phyloP scores from a whole-genome alignment of 2,329 filamentous ascomycete genomes.

The Aspergillus awamori region DNA sequence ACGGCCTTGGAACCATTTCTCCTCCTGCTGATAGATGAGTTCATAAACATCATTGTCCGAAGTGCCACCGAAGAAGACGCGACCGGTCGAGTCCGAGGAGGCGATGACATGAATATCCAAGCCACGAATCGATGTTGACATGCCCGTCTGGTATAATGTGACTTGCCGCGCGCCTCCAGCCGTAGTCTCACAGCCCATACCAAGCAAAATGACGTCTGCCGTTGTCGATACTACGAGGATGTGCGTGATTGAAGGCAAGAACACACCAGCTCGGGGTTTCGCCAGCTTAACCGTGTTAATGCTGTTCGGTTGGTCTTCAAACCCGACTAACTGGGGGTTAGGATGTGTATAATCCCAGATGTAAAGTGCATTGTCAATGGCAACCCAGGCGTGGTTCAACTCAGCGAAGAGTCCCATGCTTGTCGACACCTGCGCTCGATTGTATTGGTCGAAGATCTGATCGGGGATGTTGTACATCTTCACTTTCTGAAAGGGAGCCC shows the following conservation, averaged over 20 bases:
- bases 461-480: slow-evolving; percentile 90
- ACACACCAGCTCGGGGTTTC: slow-evolving; percentile 81
- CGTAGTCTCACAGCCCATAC: slow-evolving; percentile 69
- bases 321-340: slow-evolving; percentile 89
- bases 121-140: slow-evolving; percentile 76
- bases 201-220: slow-evolving; percentile 82
- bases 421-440: slow-evolving; percentile 83
- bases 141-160: slow-evolving; percentile 82
- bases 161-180: slow-evolving; percentile 71
- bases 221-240: slow-evolving; percentile 87
- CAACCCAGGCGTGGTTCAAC: slow-evolving; percentile 92
- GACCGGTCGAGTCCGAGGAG: slow-evolving; percentile 75
- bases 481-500: slow-evolving; percentile 86
- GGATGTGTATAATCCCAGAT: slow-evolving; percentile 96
- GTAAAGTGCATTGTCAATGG: slow-evolving; percentile 93
- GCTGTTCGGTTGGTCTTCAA: slow-evolving; percentile 82
- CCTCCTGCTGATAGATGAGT: slow-evolving; percentile 93
- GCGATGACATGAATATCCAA: slow-evolving; percentile 77
- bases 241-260: slow-evolving; percentile 81
- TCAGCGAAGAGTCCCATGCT: slow-evolving; percentile 94
- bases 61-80: slow-evolving; percentile 88
- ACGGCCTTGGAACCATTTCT: slow-evolving; percentile 90
- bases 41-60: slow-evolving; percentile 88
- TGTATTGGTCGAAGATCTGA: slow-evolving; percentile 88
- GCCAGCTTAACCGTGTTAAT: slow-evolving; percentile 92